Base-by-base conservation (phyloP, 768 basidiomycete genomes). In the Crucibulum laeve region DNA sequence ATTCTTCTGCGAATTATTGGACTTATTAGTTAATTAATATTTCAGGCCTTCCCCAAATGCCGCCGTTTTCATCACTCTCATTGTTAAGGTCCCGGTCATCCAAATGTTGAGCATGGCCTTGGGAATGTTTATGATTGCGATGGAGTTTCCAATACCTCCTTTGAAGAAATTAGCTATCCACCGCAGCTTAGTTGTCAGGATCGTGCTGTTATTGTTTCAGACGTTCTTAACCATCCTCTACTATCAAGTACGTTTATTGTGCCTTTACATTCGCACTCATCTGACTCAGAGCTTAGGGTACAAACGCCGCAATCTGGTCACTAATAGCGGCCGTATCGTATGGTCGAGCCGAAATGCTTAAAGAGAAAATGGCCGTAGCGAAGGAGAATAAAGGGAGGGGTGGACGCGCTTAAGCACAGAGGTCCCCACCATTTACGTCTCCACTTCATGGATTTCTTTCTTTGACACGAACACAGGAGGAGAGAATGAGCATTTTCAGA, bases 231-330 rank as follows among this genome's bases (percentile, higher is more conserved):
- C 76, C 19, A 68, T 84, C 32, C 62, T 92, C 28, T 87, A 76
- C 58, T 91, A 92, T 66, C 90, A 91, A 68, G 89, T 84, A 39
- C 42, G 73, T 53, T n/a, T 21, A 14, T 5, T 35, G 19, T 13
- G 13, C 5, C 19, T 23, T 18, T 28, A 40, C 15, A 24, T 33
- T 24, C 17, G 19, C 26, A 1, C 42, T 33, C 38, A 22, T 49
- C 11, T 39, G 2, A 43, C 34, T 25, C 34, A 36, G 14, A n/a
- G 22, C 28, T n/a, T 46, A 93, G 89, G 91, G 91, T 33, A 87
- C 87, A 25, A 91, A 91, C 55, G 84, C 80, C 21, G 82, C 84
- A 10, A 62, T 94, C 39, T 96, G 81, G 74, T 90, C 87, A 18
- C 55, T 89, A 39, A 75, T 91, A 54, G 85, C 88, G 14, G 70